Conservation (phyloP, 2,329 filamentous ascomycete species). For the Paraphaeosphaeria minitans region DNA sequence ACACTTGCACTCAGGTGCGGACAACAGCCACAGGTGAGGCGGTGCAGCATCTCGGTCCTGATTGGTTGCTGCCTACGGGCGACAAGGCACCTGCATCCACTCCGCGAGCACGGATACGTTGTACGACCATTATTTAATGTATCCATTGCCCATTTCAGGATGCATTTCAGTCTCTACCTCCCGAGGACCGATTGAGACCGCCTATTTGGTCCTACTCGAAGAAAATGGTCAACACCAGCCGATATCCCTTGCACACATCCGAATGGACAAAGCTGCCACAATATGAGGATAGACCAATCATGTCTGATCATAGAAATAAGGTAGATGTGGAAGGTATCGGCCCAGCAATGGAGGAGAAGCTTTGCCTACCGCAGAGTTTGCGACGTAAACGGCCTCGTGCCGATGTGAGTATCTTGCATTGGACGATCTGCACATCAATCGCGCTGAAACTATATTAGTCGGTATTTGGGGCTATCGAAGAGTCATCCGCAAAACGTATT, state of each 20-base stretch:
- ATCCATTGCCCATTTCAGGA: neutral
- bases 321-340: constrained; percentile 7
- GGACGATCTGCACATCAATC: neutral
- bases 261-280: constrained; percentile 6
- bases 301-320: neutral
- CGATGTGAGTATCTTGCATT: neutral
- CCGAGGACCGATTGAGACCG: neutral
- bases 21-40: neutral
- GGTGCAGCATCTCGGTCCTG: neutral
- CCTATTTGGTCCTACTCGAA: neutral
- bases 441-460: neutral
- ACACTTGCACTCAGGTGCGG: no score
- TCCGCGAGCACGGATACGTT: neutral
- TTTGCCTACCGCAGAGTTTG: neutral
- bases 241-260: neutral
- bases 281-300: neutral
- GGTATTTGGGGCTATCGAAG: neutral
- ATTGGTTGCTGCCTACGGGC: constrained; percentile 6
- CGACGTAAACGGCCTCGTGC: constrained; percentile 1
- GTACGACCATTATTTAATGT: constrained; percentile 1
- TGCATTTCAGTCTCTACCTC: neutral
- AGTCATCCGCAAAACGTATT: neutral
- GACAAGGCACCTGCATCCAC: constrained; percentile 1
- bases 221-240: neutral
- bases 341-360: neutral